These are phyloP conservation scores for Roridomyces roridus DNA, from an alignment of 768 basidiomycete species.

Conservation along the genomic window DNA sequence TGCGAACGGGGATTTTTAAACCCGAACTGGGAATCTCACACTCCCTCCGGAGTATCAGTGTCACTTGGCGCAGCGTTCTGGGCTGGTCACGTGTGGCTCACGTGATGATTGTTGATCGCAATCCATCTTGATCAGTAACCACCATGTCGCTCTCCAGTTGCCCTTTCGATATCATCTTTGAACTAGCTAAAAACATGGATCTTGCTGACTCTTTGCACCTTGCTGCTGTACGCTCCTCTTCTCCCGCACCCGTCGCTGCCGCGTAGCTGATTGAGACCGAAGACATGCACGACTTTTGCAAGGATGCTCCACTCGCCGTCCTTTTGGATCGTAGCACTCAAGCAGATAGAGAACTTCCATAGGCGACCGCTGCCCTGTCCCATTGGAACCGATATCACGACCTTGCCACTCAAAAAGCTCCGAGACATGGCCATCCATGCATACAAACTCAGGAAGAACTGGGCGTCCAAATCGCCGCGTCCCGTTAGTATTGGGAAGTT, in stretches of 20 bases:
- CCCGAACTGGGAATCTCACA: no score
- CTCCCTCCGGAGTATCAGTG: no score
- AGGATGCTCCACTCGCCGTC: not conserved
- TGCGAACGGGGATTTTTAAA: no score
- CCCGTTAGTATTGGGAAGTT: no score
- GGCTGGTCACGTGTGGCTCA: no score
- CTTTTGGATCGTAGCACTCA: not conserved
- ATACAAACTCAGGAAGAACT: not conserved
- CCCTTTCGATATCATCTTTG: not conserved
- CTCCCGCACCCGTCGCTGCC: not conserved
- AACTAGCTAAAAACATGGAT: not conserved
- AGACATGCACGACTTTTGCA: not conserved
- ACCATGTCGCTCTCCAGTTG: no score
- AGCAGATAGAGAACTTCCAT: not conserved
- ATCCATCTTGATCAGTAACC: no score
- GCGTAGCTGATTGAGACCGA: no score
- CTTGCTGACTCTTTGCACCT: not conserved
- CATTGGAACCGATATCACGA: not conserved
- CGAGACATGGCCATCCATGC: not conserved
- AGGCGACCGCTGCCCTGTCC: not conserved
- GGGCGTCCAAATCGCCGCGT: no score
- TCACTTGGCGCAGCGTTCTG: no score
- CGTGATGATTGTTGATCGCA: no score
- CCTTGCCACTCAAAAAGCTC: not conserved
- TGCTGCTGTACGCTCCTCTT: not conserved